Evolutionary conservation across 164 flowering plant genomes (phyloP), one percentile per base, ranked within the genome.

Genomic region (Chloranthus sessilifolius): DNA sequence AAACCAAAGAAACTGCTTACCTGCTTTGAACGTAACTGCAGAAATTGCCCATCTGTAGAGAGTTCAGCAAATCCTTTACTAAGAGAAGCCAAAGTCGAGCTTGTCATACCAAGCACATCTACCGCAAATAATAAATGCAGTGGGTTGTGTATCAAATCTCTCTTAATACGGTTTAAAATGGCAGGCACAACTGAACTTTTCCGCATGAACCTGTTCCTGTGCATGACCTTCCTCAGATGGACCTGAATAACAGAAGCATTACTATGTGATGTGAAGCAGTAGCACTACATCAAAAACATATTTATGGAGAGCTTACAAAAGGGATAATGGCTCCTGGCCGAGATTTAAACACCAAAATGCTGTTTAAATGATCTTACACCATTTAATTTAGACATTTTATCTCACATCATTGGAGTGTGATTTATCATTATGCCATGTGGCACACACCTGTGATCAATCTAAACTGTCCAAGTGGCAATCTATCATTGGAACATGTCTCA

Each of bases 51-150:
- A 74, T 92, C 99, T n/a, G 97, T 92, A 29, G 99, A 92, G 46
- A 92, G 92, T 67, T 86, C 92, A 23, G 99, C 97, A 74, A 92
- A 92, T 22, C 99, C 99, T 78, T 75, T 92, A 64, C 99, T 78
- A 38, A 92, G 79, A 50, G 99, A 86, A 47, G 97, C 85, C 71
- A 92, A 69, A 19, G 99, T 92, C 56, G 99, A 92, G 63, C 99
- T 88, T 56, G 97, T 77, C 97, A 86, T 79, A n/a, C 99, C 97
- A 65, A 92, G 78, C 17, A 92, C 91, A 72, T 92, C 99, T 3
- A 92, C 85, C 3, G 99, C 83, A 66, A 84, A 85, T 58, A 92
- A 62, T 60, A 92, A 66, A 69, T 92, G 97, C 15, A 92, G 58
- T 23, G 99, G 99, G 71, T 92, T 92, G 67, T 92, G 97, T 50